Base-by-base conservation (phyloP, 257 asterid genomes). In the Ligustrum vulgare region DNA sequence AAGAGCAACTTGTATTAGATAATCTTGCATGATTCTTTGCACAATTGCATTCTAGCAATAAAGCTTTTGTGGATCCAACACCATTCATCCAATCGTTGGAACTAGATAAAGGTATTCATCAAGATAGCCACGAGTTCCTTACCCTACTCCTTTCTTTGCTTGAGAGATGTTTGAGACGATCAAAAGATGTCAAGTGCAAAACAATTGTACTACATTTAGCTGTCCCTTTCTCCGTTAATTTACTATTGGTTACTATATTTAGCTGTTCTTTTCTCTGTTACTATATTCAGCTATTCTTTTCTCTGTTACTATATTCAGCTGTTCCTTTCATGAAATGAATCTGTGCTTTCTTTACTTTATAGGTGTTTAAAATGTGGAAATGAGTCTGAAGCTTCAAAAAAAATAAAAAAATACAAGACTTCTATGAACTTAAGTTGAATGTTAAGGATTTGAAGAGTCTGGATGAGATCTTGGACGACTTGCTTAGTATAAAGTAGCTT, bases 51-150 rank as follows among this genome's bases (percentile, higher is more conserved):
- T 89, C 91, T 72, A 91, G 98, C 88, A 87, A 91, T 80, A 87
- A 84, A 91, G 93, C 97, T 80, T 86, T 87, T 81, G 98, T 95
- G 85, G 99, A 95, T 82, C 93, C 99, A 41, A 98, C 99, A 64
- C 97, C 97, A 56, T 91, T 95, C 80, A 95, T 95, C 80, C 90
- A 86, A 83, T 88, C 97, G 70, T 82, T 95, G 82, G 98, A 91
- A 82, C 90, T 95, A 67, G 98, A 92, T 86, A 92, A 92, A 86
- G 93, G 91, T 72, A 92, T 95, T 85, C 99, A 95, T 84, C 99
- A 95, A 86, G 99, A 95, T 74, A 89, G 97, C 86, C 99, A 95
- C 32, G 99, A 95, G 88, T 95, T 95, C 81, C 94, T 92, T 77
- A 92, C 99, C 23, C 81, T 95, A 85, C 95, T 95, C 34, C 90